These are phyloP conservation scores for Nannochloris sp. DNA, from an alignment of 139 green algal genomes.

Conservation along the genomic window DNA sequence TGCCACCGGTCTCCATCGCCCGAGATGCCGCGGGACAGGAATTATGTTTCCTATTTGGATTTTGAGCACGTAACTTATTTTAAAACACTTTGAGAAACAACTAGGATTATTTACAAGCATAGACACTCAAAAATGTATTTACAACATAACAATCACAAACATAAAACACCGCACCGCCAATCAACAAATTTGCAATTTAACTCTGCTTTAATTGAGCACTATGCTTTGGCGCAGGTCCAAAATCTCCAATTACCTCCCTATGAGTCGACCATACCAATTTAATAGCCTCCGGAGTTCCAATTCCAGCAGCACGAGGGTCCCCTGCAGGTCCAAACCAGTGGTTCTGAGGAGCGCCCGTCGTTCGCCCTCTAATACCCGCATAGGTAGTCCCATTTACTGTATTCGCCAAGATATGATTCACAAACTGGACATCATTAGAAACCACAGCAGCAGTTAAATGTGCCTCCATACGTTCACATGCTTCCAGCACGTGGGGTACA, in stretches of 20 bases:
- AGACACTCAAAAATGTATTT: no score
- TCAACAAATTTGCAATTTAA: neutral
- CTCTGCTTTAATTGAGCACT: conserved; percentile 9
- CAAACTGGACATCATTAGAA: conserved; percentile 54
- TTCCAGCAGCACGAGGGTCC: conserved; percentile 88
- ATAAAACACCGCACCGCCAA: no score
- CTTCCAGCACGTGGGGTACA: conserved; percentile 72
- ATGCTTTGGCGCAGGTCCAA: conserved; percentile 19
- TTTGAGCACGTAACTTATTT: no score
- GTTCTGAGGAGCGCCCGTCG: conserved; percentile 92
- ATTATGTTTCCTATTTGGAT: no score
- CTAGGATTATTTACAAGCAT: neutral
- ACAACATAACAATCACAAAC: no score
- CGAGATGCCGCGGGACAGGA: no score
- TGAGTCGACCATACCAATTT: conserved; percentile 92
- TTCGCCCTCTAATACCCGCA: conserved; percentile 75
- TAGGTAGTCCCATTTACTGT: conserved; percentile 99
- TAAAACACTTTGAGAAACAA: conserved; percentile 1
- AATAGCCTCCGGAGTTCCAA: conserved; percentile 95
- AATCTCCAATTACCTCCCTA: conserved; percentile 30
- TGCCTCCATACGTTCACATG: conserved; percentile 77
- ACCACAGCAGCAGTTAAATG: conserved; percentile 89
- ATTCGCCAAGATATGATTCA: conserved; percentile 70
- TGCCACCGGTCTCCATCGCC: no score
- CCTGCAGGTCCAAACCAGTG: conserved; percentile 97